These are phyloP conservation scores for Ophiocordyceps camponoti-rufipedis DNA, from an alignment of 2,329 filamentous ascomycete species.

Conservation along the genomic window DNA sequence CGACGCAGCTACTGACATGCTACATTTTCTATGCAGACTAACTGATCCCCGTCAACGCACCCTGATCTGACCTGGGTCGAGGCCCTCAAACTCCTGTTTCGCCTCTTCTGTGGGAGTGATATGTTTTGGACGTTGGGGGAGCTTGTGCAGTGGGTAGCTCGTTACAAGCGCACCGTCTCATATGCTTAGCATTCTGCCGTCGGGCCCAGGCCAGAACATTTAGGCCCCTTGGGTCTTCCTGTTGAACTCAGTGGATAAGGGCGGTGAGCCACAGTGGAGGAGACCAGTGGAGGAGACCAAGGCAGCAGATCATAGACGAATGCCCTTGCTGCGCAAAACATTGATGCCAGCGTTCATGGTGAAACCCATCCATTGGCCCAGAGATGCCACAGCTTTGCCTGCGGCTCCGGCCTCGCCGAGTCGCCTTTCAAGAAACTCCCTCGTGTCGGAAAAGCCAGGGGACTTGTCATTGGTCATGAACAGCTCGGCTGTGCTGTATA, in stretches of 20 bases:
- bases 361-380: slow-evolving; percentile 69
- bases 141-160: neutral
- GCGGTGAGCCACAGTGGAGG: no score
- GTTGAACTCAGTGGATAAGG: no score
- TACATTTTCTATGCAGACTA: slow-evolving; percentile 19
- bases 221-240: neutral
- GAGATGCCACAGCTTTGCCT: slow-evolving; percentile 40
- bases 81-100: neutral
- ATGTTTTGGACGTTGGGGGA: neutral
- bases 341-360: slow-evolving; percentile 63
- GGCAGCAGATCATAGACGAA: slow-evolving; percentile 42
- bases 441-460: slow-evolving; percentile 55
- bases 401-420: slow-evolving; percentile 49
- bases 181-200: neutral
- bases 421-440: slow-evolving; percentile 59
- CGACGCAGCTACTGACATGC: neutral
- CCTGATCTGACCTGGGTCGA: slow-evolving; percentile 10
- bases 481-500: slow-evolving; percentile 60
- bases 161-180: neutral
- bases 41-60: slow-evolving; percentile 40
- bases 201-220: neutral
- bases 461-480: slow-evolving; percentile 88
- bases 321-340: slow-evolving; percentile 70
- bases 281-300: neutral
- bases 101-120: neutral